Base-by-base conservation (phyloP, 176 grass and related monocot genomes). In the Lolium perenne region DNA sequence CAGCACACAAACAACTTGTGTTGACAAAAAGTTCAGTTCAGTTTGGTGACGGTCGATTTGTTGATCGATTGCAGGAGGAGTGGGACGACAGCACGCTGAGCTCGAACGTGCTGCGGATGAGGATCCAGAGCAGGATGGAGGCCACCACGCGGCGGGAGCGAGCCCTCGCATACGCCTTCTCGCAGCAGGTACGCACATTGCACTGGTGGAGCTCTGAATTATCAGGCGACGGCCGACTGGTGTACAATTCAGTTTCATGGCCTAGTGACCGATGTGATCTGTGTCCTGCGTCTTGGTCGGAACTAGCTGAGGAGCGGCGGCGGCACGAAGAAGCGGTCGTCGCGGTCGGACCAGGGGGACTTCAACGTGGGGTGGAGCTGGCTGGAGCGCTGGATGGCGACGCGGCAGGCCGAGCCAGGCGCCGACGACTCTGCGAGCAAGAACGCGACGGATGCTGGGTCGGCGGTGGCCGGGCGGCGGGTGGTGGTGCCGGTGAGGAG, bases 11-110 rank as follows among this genome's bases (percentile, higher is more conserved):
- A n/a, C n/a, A n/a, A n/a, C n/a, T n/a, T n/a, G n/a, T n/a, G n/a
- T n/a, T n/a, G n/a, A n/a, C n/a, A n/a, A n/a, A n/a, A n/a, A n/a
- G n/a, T n/a, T n/a, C n/a, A n/a, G n/a, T 54, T 54, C 51, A 18
- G 51, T 6, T 0, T 54, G 51, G 51, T 54, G 15, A 54, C 15
- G 5, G 1, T 1, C 5, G 54, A 4, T 41, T 45, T 40, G 15
- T 5, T 45, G 1, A 7, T 72, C 13, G 32, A n/a, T 60, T 49
- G 14, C 85, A 97, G 97, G 94, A 99, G 85, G 94, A 94, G 64
- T 99, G 97, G 97, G 97, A 99, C 80, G 94, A 99, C 85, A 99
- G 97, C 92, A 99, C 97, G 53, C 79, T 97, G 81, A 99, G 97
- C 84, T 90, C 92, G 49, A 99, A 94, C 64, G 81, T 90, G 73